These are phyloP conservation scores for Corylus americana DNA, from an alignment of 306 rosid genomes.

Conservation along the genomic window DNA sequence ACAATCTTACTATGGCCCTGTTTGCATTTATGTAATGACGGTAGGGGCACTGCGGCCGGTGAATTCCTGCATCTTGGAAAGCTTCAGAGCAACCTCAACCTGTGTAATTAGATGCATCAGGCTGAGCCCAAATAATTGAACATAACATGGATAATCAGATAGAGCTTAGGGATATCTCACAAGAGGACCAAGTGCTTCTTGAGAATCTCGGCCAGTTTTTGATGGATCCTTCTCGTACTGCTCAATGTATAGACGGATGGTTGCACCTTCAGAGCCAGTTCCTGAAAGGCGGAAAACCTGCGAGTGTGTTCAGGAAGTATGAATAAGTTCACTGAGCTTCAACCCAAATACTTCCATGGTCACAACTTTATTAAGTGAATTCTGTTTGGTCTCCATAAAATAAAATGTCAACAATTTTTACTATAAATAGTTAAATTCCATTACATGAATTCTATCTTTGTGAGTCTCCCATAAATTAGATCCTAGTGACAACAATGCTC, in stretches of 20 bases:
- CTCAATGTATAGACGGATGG: constrained; percentile 93
- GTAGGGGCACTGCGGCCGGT: constrained; percentile 96
- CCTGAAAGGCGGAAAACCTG: constrained; percentile 98
- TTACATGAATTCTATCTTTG: no score
- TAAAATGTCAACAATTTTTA: neutral
- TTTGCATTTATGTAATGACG: constrained; percentile 63
- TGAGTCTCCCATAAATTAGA: no score
- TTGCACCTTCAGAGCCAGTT: constrained; percentile 98
- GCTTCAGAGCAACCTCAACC: constrained; percentile 95
- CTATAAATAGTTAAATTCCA: no score
- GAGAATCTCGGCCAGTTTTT: constrained; percentile 78
- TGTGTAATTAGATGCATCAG: constrained; percentile 39
- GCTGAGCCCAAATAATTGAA: constrained; percentile 15
- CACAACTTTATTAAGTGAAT: neutral
- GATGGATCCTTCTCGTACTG: constrained; percentile 95
- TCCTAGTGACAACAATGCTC: neutral
- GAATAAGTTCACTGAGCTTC: constrained; percentile 4
- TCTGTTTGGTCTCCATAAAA: neutral
- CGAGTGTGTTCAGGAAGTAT: constrained; percentile 13
- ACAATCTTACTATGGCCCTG: neutral
- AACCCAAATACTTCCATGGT: neutral
- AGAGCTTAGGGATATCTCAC: constrained; percentile 46
- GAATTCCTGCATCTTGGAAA: constrained; percentile 90
- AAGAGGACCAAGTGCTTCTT: constrained; percentile 91
- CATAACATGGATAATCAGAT: neutral